These are phyloP conservation scores for Daldinia decipiens DNA, from an alignment of 495 filamentous ascomycete species.

Conservation along the genomic window DNA sequence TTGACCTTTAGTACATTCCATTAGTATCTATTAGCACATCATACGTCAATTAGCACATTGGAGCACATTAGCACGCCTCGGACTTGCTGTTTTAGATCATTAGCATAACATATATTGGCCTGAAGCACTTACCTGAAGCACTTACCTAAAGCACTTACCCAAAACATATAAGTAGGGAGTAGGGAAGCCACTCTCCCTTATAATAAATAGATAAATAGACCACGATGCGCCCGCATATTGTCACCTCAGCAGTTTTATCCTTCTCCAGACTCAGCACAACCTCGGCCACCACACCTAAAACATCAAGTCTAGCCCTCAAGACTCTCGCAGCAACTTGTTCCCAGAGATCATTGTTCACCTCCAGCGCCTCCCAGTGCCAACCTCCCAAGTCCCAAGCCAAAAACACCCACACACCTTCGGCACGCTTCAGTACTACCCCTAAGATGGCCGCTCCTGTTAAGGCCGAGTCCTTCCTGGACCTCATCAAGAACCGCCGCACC, in stretches of 20 bases:
- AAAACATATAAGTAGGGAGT: not conserved
- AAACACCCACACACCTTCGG: constrained; percentile 23
- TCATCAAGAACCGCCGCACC: constrained; percentile 66
- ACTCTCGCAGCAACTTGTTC: constrained; percentile 26
- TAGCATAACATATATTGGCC: too few relatives aligned
- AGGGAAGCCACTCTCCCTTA: not conserved
- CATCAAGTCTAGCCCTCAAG: constrained; percentile 21
- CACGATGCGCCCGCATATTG: constrained; percentile 45
- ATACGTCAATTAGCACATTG: constrained; percentile 2
- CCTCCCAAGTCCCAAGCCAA: constrained; percentile 18
- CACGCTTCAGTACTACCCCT: constrained; percentile 28
- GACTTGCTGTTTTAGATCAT: not conserved
- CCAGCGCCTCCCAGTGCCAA: constrained; percentile 28
- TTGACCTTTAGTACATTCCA: constrained; percentile 5
- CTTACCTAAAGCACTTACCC: too few relatives aligned
- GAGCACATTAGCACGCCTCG: constrained; percentile 4
- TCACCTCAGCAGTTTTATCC: constrained; percentile 45
- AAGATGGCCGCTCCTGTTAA: constrained; percentile 44
- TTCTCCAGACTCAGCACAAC: constrained; percentile 39
- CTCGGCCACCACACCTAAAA: constrained; percentile 26
- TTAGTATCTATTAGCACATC: too few relatives aligned
- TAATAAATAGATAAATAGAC: constrained; percentile 48
- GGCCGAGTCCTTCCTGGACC: constrained; percentile 59
- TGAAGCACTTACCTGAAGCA: not conserved
- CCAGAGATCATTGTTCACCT: constrained; percentile 39